These are phyloP conservation scores for Fragaria vesca DNA, from an alignment of 306 rosid genomes.

Conservation along the genomic window DNA sequence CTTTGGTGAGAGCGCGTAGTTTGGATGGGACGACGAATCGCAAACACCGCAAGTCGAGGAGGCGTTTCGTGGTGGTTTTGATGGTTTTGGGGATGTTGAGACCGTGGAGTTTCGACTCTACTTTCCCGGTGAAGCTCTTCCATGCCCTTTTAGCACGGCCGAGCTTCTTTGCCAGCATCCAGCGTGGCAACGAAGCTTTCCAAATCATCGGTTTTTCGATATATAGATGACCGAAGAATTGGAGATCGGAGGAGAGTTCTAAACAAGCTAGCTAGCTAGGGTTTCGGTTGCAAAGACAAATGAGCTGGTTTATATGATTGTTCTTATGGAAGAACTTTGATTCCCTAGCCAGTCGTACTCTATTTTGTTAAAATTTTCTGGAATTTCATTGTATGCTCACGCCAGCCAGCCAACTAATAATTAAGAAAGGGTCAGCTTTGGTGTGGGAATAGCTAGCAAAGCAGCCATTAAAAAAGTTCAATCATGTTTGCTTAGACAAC, in stretches of 20 bases:
- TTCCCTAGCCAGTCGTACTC: background rate
- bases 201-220: background rate
- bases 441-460: slow-evolving; percentile 11
- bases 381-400: background rate
- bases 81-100: slow-evolving; percentile 41
- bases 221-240: background rate
- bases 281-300: background rate
- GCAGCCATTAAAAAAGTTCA: background rate
- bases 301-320: background rate
- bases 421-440: background rate
- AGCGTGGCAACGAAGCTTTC: slow-evolving; percentile 36
- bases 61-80: slow-evolving; percentile 36
- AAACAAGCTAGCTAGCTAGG: background rate
- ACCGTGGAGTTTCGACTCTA: slow-evolving; percentile 42
- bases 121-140: slow-evolving; percentile 44
- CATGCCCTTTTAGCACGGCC: slow-evolving; percentile 55
- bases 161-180: slow-evolving; percentile 48
- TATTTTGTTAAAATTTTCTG: background rate
- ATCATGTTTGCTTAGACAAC: slow-evolving; percentile 15
- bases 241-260: background rate
- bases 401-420: background rate
- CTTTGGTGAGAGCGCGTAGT: slow-evolving; percentile 33
- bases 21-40: slow-evolving; percentile 35
- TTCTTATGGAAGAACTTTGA: slow-evolving; percentile 5
- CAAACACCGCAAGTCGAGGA: slow-evolving; percentile 36